These are phyloP conservation scores for Hypholoma sublateritium DNA, from an alignment of 768 basidiomycete genomes.

Conservation along the genomic window DNA sequence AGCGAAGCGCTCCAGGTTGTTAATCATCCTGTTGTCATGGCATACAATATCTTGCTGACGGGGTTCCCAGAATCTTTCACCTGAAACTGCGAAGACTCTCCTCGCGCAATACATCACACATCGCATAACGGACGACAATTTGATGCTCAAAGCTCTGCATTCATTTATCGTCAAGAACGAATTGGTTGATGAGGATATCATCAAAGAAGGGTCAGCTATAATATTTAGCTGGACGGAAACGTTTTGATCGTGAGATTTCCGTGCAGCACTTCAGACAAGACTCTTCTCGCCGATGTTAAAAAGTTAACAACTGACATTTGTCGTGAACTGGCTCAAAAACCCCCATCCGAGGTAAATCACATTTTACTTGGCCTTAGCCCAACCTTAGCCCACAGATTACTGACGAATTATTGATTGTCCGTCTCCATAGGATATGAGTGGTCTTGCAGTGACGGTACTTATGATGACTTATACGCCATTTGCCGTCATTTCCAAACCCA, in stretches of 20 bases:
- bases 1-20: not conserved
- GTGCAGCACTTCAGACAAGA: not conserved
- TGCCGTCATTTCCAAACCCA: not conserved
- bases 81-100: not conserved
- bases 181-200: not conserved
- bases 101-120: not conserved
- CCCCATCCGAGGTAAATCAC: not conserved
- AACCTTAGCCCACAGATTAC: no score
- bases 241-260: not conserved
- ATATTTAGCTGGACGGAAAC: not conserved
- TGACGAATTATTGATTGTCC: not conserved
- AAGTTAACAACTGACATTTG: not conserved
- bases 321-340: not conserved
- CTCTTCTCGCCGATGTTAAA: not conserved
- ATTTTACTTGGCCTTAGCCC: not conserved
- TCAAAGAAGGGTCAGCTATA: not conserved
- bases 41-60: not conserved
- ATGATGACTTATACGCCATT: slow-evolving; percentile 5
- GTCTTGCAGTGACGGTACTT: not conserved
- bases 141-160: not conserved
- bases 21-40: not conserved
- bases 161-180: not conserved
- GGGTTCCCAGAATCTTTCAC: not conserved
- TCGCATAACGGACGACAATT: not conserved
- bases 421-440: not conserved